Evolutionary conservation across 768 basidiomycete genomes (phyloP).

Genomic region (Mycena maculata): DNA sequence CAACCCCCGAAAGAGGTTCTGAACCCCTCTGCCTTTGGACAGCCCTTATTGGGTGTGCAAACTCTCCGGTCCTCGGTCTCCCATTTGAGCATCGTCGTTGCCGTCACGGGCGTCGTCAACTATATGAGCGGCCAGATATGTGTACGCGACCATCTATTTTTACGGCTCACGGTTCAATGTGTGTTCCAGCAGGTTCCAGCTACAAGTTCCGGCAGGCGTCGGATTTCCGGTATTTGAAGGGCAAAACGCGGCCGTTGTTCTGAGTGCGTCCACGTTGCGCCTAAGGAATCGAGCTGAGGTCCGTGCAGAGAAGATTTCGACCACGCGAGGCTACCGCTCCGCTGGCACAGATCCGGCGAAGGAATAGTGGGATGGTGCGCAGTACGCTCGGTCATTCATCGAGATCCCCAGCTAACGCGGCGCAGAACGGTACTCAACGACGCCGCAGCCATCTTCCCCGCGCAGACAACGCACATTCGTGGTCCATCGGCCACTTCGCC

Average conservation of each 20-base stretch:
- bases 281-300: not conserved
- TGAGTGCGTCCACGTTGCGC: slow-evolving; percentile 61
- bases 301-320: slow-evolving; percentile 74
- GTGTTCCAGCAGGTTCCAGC: slow-evolving; percentile 64
- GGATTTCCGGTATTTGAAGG: slow-evolving; percentile 96
- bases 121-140: slow-evolving; percentile 89
- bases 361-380: slow-evolving; percentile 94
- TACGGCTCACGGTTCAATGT: not conserved
- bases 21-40: slow-evolving; percentile 85
- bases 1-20: slow-evolving; percentile 33
- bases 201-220: slow-evolving; percentile 96
- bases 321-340: slow-evolving; percentile 80
- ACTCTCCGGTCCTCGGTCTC: not conserved
- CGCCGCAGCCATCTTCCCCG: slow-evolving; percentile 74
- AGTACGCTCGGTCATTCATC: slow-evolving; percentile 47
- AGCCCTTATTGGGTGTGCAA: slow-evolving; percentile 76
- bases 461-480: slow-evolving; percentile 83
- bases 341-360: slow-evolving; percentile 77
- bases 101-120: slow-evolving; percentile 82
- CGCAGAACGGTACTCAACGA: slow-evolving; percentile 73
- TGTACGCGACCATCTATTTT: slow-evolving; percentile 60
- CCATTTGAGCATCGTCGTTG: slow-evolving; percentile 70
- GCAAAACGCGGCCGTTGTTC: slow-evolving; percentile 87
- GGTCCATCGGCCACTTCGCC: slow-evolving; percentile 65
- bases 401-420: slow-evolving; percentile 4